Evolutionary conservation across 2,329 filamentous ascomycete genomes (phyloP).

Genomic region (Westerdykella aurantiaca): DNA sequence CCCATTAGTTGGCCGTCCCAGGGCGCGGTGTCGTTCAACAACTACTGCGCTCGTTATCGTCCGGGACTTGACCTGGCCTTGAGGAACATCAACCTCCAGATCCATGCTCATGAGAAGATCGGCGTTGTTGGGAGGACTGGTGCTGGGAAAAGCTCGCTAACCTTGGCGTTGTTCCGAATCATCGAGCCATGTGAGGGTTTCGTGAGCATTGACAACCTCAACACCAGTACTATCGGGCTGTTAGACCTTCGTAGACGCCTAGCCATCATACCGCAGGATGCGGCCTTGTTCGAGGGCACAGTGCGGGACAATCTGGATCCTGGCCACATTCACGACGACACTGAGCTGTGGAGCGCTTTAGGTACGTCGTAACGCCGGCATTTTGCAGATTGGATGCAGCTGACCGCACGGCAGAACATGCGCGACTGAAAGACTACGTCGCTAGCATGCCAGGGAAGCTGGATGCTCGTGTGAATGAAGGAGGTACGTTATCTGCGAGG

Average conservation of each 20-base stretch:
- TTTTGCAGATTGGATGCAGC: constrained; percentile 5
- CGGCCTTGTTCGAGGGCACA: constrained; percentile 88
- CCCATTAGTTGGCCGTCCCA: constrained; percentile 86
- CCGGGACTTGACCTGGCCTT: constrained; percentile 84
- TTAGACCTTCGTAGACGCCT: constrained; percentile 82
- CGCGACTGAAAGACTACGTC: constrained; percentile 86
- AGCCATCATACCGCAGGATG: constrained; percentile 96
- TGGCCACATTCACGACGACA: constrained; percentile 90
- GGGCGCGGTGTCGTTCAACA: constrained; percentile 82
- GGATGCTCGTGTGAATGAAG: constrained; percentile 88
- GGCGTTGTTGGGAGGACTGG: constrained; percentile 94
- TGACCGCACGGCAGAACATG: constrained; percentile 62
- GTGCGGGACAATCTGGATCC: constrained; percentile 95
- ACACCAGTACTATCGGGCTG: constrained; percentile 85
- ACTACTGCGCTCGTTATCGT: constrained; percentile 91
- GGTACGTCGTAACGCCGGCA: constrained; percentile 52
- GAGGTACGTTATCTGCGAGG: constrained; percentile 57
- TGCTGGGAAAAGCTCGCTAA: constrained; percentile 91
- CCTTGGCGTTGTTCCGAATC: constrained; percentile 87
- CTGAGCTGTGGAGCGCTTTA: constrained; percentile 91
- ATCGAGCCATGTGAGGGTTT: constrained; percentile 80
- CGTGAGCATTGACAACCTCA: constrained; percentile 82
- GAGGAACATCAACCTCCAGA: constrained; percentile 85
- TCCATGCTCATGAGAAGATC: constrained; percentile 96
- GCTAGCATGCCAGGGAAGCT: constrained; percentile 80